Evolutionary conservation across 1,139 yeast species (phyloP), one percentile per base, ranked within the genome.

Genomic region (Yamadazyma conglobata): DNA sequence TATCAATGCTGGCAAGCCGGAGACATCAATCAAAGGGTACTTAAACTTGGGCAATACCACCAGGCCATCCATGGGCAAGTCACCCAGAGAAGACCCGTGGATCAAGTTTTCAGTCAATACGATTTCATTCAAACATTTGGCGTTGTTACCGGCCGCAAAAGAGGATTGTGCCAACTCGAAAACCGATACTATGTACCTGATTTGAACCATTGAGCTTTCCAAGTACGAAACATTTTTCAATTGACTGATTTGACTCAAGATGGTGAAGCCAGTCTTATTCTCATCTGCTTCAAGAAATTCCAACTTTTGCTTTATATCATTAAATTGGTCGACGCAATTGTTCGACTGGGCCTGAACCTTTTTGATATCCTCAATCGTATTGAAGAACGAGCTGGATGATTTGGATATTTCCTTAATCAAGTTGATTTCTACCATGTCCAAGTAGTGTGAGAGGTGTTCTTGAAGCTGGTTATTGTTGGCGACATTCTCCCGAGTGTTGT

Each of bases 351-450:
- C 51, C 33, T 79, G 76, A 27, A 91, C 79, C 7, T 64, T 67
- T 42, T 76, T 72, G 37, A 93, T 71, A 44, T 86, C 95, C 34
- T 79, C 88, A 35, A 93, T 62, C 0, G 96, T 89, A 31, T 77
- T 76, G 56, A 89, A 88, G 51, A 91, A 91, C 4, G 89, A 79
- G 37, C 78, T 77, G 0, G 96, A 85, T 0, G 95, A 82, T 43
- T 76, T 77, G 8, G 95, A 82, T 22, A 91, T 88, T 52, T 89
- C 96, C 27, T 75, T 70, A 13, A 89, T 83, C 28, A 91, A 60
- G 41, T 83, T 79, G 24, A 85, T 64, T 54, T 91, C 98, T 1
- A 91, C 89, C 1, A 79, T 68, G 54, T 91, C 98, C 36, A 91
- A 64, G 51, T 88, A 87, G 58, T 79, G 78, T 2, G 93, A 83